Conservation (phyloP, 305 asterid genomes). For the Lippia alba region DNA sequence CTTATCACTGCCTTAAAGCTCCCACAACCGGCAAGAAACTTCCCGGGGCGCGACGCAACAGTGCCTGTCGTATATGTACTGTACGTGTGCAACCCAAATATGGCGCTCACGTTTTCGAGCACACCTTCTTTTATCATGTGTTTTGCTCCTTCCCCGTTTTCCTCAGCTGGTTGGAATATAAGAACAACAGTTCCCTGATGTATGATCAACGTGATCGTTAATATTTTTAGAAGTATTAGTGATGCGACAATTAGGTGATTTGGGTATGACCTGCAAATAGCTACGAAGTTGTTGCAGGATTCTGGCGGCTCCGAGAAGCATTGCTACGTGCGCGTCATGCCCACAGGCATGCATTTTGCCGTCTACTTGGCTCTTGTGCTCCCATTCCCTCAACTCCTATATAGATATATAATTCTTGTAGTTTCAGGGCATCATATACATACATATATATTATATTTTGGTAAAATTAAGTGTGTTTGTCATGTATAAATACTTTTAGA, state of each 20-base stretch:
- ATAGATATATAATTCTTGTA: background rate
- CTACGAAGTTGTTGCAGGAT: conserved; percentile 47
- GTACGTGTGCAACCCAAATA: conserved; percentile 51
- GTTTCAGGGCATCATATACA: background rate
- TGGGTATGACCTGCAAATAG: conserved; percentile 40
- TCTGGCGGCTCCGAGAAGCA: conserved; percentile 68
- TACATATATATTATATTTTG: background rate
- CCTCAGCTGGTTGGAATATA: conserved; percentile 67
- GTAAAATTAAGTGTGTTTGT: no score
- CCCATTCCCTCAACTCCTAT: conserved; percentile 54
- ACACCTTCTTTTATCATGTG: conserved; percentile 53
- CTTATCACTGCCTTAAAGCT: conserved; percentile 52
- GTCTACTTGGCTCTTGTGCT: conserved; percentile 51
- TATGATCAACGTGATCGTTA: background rate
- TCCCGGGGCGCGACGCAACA: conserved; percentile 52
- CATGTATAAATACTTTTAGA: no score
- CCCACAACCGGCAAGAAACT: conserved; percentile 61
- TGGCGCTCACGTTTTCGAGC: conserved; percentile 47
- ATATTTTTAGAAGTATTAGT: background rate
- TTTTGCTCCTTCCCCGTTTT: conserved; percentile 54
- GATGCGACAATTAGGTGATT: background rate
- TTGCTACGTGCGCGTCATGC: conserved; percentile 57
- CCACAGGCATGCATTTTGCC: conserved; percentile 71
- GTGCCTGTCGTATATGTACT: conserved; percentile 38
- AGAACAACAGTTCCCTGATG: conserved; percentile 53